These are phyloP conservation scores for Aureobasidium sp. DNA, from an alignment of 2,329 filamentous ascomycete species.

Conservation along the genomic window DNA sequence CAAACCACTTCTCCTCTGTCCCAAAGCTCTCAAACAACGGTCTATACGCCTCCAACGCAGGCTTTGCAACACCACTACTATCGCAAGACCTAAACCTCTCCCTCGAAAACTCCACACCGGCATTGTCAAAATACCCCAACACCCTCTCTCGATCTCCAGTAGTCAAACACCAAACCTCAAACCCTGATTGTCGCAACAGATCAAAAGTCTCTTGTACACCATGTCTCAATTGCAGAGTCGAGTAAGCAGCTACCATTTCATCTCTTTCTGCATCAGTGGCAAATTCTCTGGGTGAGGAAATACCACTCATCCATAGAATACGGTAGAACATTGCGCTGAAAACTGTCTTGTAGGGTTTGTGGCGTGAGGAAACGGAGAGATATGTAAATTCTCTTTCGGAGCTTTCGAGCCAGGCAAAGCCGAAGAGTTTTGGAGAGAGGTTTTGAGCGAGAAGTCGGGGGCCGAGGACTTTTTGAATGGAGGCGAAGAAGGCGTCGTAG, in stretches of 20 bases:
- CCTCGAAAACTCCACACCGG: constrained; percentile 41
- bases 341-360: constrained; percentile 36
- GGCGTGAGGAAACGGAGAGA: constrained; percentile 38
- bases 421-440: constrained; percentile 38
- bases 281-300: constrained; percentile 35
- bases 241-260: constrained; percentile 34
- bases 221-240: constrained; percentile 26
- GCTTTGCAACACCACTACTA: constrained; percentile 41
- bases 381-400: constrained; percentile 45
- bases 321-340: constrained; percentile 43
- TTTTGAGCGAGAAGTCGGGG: constrained; percentile 30
- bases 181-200: constrained; percentile 38
- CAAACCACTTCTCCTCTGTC: constrained; percentile 42
- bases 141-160: constrained; percentile 45
- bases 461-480: constrained; percentile 37
- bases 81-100: constrained; percentile 49
- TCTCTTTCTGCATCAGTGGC: constrained; percentile 37
- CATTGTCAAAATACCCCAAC: constrained; percentile 44
- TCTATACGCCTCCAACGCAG: constrained; percentile 40
- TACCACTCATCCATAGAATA: constrained; percentile 37
- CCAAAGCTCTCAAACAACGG: constrained; percentile 37
- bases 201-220: constrained; percentile 37
- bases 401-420: constrained; percentile 40
- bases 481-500: constrained; percentile 37
- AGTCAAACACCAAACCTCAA: constrained; percentile 48